Evolutionary conservation across 2,329 filamentous ascomycete species (phyloP).

Genomic region (Trichocomaceae sp.): DNA sequence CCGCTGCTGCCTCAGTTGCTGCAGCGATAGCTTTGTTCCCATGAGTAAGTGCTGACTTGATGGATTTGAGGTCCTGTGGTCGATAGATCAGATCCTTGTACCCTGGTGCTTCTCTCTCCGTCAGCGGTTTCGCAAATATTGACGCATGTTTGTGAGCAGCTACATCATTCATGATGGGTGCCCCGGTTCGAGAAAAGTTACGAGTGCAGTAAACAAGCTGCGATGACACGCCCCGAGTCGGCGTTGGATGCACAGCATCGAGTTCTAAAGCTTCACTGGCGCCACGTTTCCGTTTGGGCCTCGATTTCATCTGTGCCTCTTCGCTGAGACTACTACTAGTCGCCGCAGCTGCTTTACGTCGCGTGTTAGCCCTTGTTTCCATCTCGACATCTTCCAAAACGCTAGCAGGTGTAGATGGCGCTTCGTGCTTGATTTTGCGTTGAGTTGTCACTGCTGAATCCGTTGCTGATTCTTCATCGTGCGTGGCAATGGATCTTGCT

Average conservation of each 20-base stretch:
- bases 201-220: constrained; percentile 38
- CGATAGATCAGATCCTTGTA: constrained; percentile 68
- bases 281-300: constrained; percentile 38
- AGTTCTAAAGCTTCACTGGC: constrained; percentile 27
- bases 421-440: constrained; percentile 27
- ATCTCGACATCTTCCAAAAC: constrained; percentile 27
- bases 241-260: constrained; percentile 23
- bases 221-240: constrained; percentile 24
- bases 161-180: constrained; percentile 68
- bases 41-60: constrained; percentile 61
- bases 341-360: constrained; percentile 21
- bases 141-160: constrained; percentile 70
- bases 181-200: constrained; percentile 59
- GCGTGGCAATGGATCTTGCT: constrained; percentile 30
- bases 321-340: constrained; percentile 16
- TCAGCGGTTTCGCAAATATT: constrained; percentile 69
- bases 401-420: constrained; percentile 30
- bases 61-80: constrained; percentile 70
- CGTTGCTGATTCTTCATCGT: constrained; percentile 24
- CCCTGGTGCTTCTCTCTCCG: constrained; percentile 67
- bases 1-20: constrained; percentile 49
- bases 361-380: constrained; percentile 24
- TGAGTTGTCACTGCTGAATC: constrained; percentile 15
- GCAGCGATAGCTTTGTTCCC: constrained; percentile 40
- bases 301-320: constrained; percentile 22